These are phyloP conservation scores for Cyberlindnera lachancei DNA, from an alignment of 805 yeast species.

Conservation along the genomic window DNA sequence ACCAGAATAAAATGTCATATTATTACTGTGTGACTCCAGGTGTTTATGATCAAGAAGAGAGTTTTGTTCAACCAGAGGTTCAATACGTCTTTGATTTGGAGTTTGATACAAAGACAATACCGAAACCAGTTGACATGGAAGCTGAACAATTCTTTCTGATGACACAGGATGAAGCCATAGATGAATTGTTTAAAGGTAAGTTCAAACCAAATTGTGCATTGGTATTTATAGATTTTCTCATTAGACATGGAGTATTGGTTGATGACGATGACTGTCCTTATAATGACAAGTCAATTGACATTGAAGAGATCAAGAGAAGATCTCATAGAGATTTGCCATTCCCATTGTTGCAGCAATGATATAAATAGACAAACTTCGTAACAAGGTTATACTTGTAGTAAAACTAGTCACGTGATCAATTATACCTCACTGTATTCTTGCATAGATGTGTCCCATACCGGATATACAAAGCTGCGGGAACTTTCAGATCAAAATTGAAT, in stretches of 20 bases:
- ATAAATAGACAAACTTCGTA: no score
- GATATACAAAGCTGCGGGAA: no score
- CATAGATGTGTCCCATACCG: no score
- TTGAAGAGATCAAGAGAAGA: constrained; percentile 47
- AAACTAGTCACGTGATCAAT: no score
- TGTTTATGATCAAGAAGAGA: constrained; percentile 35
- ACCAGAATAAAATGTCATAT: constrained; percentile 68
- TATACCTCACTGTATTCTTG: no score
- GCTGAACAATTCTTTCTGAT: constrained; percentile 64
- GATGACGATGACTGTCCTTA: no score
- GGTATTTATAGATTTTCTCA: constrained; percentile 73
- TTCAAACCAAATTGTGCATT: constrained; percentile 89
- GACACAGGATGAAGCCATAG: constrained; percentile 48
- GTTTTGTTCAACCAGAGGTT: constrained; percentile 82
- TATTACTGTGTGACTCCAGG: constrained; percentile 35
- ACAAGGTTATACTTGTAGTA: no score
- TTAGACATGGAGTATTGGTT: constrained; percentile 74
- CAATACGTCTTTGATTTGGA: constrained; percentile 72
- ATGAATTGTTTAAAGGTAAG: constrained; percentile 43
- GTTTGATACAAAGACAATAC: constrained; percentile 35
- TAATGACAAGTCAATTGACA: constrained; percentile 63
- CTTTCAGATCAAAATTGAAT: no score
- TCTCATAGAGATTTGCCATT: constrained; percentile 69
- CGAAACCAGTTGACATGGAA: constrained; percentile 68
- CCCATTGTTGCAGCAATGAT: no score